Conservation (phyloP, 495 filamentous ascomycete genomes). For the Pyronema omphalodes region DNA sequence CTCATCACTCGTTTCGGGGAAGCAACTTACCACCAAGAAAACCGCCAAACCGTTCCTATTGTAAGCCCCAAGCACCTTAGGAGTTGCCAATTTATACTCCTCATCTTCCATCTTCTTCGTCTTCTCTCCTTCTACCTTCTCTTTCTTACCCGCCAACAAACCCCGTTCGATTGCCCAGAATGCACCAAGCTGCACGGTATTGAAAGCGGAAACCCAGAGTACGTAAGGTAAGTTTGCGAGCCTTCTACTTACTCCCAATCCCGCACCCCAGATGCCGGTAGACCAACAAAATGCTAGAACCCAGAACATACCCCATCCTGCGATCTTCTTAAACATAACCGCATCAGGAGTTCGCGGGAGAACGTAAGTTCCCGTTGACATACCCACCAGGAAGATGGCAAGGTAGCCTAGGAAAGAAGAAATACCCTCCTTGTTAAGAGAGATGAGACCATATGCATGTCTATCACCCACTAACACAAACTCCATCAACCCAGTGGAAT, state of each 20-base stretch:
- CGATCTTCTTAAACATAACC: slow-evolving; percentile 41
- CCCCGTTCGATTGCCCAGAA: slow-evolving; percentile 61
- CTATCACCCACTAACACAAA: slow-evolving; percentile 76
- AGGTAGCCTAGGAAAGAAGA: slow-evolving; percentile 89
- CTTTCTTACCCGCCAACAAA: slow-evolving; percentile 46
- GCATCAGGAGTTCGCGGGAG: slow-evolving; percentile 36
- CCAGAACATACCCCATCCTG: slow-evolving; percentile 46
- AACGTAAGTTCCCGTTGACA: slow-evolving; percentile 58
- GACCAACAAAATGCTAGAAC: slow-evolving; percentile 43
- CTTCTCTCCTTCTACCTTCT: slow-evolving; percentile 28
- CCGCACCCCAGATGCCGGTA: slow-evolving; percentile 51
- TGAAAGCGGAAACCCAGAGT: slow-evolving; percentile 79
- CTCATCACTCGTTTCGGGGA: not conserved
- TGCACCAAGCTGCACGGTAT: slow-evolving; percentile 54
- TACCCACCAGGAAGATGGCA: slow-evolving; percentile 83
- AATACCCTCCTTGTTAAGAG: slow-evolving; percentile 81
- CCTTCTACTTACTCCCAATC: slow-evolving; percentile 62
- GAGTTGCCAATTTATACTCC: slow-evolving; percentile 47
- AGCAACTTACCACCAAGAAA: slow-evolving; percentile 41
- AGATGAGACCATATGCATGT: slow-evolving; percentile 42
- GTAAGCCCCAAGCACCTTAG: slow-evolving; percentile 56
- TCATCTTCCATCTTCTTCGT: slow-evolving; percentile 36
- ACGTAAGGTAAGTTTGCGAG: slow-evolving; percentile 89
- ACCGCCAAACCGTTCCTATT: slow-evolving; percentile 77
- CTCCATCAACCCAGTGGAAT: slow-evolving; percentile 56